A percentile compares a stretch with the other conserved stretches of the same genome.
Conservation (phyloP, 768 basidiomycete species). For the Brasilioporus rufonigricans region DNA sequence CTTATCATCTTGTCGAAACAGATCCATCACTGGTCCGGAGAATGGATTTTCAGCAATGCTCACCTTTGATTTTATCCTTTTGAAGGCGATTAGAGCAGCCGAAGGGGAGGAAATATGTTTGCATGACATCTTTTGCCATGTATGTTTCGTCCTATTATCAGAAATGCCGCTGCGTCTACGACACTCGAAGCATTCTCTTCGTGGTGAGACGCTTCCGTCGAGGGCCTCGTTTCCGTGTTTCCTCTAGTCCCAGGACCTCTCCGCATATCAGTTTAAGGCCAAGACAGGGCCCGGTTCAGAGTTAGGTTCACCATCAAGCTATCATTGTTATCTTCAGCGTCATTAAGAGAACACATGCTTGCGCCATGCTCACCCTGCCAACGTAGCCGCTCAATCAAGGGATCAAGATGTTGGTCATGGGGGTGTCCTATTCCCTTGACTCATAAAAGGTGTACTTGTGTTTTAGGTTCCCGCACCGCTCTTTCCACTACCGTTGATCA, state of each 20-base stretch:
- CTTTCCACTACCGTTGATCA: not conserved
- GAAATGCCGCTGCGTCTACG: not conserved
- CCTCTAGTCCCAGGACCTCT: not conserved
- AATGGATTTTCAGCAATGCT: too few species aligned
- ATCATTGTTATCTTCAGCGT: slow-evolving; percentile 19
- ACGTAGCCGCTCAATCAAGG: slow-evolving; percentile 8
- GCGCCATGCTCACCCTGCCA: slow-evolving; percentile 4
- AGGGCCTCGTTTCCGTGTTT: not conserved
- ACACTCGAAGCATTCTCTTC: not conserved
- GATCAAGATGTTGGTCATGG: not conserved
- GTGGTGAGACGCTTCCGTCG: not conserved
- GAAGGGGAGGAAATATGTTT: too few species aligned
- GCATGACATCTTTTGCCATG: not conserved
- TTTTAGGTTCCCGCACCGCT: not conserved
- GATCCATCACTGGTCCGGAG: too few species aligned
- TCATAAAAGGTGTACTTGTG: slow-evolving; percentile 14
- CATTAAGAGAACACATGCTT: slow-evolving; percentile 7
- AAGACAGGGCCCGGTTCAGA: not conserved
- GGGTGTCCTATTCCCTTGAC: slow-evolving; percentile 7
- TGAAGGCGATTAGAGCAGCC: not conserved
- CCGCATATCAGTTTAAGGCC: not conserved
- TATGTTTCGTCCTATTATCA: not conserved
- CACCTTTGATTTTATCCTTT: too few species aligned
- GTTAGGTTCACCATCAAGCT: not conserved
- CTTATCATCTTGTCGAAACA: too few species aligned